A percentile compares a stretch with the other conserved stretches of the same genome.
Evolutionary conservation across 768 basidiomycete genomes (phyloP).

Genomic region (Lentinula boryana): DNA sequence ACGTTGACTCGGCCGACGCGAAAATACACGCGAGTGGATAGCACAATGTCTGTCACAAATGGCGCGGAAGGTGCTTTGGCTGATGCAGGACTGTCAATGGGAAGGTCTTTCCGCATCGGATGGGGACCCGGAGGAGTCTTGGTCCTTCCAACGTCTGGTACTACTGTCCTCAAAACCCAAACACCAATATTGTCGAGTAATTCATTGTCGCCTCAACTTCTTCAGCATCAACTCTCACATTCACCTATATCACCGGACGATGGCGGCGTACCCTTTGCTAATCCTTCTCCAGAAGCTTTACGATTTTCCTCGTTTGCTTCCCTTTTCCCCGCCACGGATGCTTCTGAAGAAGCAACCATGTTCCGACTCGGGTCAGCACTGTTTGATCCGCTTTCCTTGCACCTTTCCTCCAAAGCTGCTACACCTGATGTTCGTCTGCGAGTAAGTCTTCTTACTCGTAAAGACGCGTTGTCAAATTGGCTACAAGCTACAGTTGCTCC

Average conservation of each 20-base stretch:
- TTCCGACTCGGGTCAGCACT: conserved; percentile 88
- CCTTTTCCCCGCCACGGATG: conserved; percentile 66
- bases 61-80: conserved; percentile 60
- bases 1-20: conserved; percentile 66
- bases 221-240: conserved; percentile 72
- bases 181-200: conserved; percentile 35
- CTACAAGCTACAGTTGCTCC: conserved; percentile 67
- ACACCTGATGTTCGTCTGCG: conserved; percentile 60
- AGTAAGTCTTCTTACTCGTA: conserved; percentile 60
- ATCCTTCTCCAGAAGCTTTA: conserved; percentile 50
- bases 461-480: conserved; percentile 81
- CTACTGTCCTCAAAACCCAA: conserved; percentile 46
- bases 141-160: conserved; percentile 58
- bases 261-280: conserved; percentile 62
- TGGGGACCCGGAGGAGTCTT: conserved; percentile 84
- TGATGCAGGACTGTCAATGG: conserved; percentile 83
- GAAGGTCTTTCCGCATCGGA: conserved; percentile 82
- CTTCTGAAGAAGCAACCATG: conserved; percentile 67
- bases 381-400: conserved; percentile 79
- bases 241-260: conserved; percentile 69
- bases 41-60: conserved; percentile 55
- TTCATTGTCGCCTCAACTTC: conserved; percentile 50
- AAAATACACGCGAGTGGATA: conserved; percentile 74
- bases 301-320: conserved; percentile 74
- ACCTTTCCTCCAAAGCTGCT: conserved; percentile 42